Percentiles rank a stretch among this genome's conserved stretches.
phyloP scores from a whole-genome alignment of 2,329 filamentous ascomycete species.

The Botryotinia convoluta region DNA sequence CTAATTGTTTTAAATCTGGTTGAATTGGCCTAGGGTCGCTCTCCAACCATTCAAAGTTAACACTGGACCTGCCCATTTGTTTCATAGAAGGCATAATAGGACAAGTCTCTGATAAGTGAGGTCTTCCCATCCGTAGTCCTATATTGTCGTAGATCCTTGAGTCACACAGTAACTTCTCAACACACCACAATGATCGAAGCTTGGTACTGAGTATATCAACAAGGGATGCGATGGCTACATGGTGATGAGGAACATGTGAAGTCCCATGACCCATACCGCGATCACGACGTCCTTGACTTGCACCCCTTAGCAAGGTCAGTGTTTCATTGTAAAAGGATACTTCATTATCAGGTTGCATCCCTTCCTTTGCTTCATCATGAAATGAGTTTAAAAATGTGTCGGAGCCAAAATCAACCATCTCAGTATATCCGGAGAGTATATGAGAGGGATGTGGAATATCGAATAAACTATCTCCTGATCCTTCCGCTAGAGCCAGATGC shows the following conservation, averaged over 20 bases:
- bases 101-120: neutral
- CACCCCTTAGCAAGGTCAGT: neutral
- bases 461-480: neutral
- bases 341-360: neutral
- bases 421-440: neutral
- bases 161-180: neutral
- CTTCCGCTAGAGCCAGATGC: neutral
- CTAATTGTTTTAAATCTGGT: neutral
- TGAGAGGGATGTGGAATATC: neutral
- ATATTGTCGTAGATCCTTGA: neutral
- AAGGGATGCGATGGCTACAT: neutral
- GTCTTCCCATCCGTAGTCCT: neutral
- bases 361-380: neutral
- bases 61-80: neutral
- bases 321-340: neutral
- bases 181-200: neutral
- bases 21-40: neutral
- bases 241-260: neutral
- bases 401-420: neutral
- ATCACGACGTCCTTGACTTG: neutral
- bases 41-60: neutral
- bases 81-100: neutral
- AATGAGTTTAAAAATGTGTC: neutral
- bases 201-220: neutral
- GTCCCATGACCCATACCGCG: neutral